Conservation (phyloP, 2,329 filamentous ascomycete genomes). For the Parasarocladium wereldwijsianum region DNA sequence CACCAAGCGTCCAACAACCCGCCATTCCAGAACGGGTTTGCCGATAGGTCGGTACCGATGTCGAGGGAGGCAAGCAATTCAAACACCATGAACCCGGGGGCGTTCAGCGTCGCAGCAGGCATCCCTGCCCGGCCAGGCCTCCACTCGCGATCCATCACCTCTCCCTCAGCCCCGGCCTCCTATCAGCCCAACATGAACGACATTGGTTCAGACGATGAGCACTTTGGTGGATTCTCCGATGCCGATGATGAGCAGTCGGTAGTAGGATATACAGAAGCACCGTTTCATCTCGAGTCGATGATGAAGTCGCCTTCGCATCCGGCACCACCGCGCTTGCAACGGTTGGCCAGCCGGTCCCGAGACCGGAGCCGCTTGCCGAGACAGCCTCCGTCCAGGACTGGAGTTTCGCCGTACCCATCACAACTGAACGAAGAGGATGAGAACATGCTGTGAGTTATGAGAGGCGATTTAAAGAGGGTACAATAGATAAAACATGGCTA, state of each 20-base stretch:
- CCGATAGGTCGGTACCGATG: constrained; percentile 51
- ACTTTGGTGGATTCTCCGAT: constrained; percentile 62
- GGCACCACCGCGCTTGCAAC: constrained; percentile 28
- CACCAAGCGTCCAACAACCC: constrained; percentile 70
- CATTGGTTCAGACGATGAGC: constrained; percentile 64
- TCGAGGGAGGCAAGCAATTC: constrained; percentile 44
- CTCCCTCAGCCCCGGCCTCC: constrained; percentile 47
- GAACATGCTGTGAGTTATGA: too few species aligned
- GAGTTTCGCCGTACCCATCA: too few species aligned
- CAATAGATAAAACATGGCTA: too few species aligned
- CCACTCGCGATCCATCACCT: constrained; percentile 74
- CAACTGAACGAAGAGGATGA: too few species aligned
- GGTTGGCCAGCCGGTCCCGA: constrained; percentile 16
- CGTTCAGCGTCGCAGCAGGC: constrained; percentile 28
- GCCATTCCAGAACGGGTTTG: constrained; percentile 80
- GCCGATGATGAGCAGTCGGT: constrained; percentile 44
- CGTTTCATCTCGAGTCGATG: constrained; percentile 45
- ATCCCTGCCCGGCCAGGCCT: constrained; percentile 45
- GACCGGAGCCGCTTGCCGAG: constrained; percentile 21
- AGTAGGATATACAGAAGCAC: constrained; percentile 25
- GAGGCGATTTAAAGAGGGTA: too few species aligned
- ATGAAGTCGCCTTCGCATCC: constrained; percentile 43
- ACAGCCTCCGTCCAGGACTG: constrained; percentile 23
- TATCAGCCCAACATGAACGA: constrained; percentile 42
- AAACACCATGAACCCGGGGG: constrained; percentile 49